Base-by-base conservation (phyloP, 2,329 filamentous ascomycete species). In the Claviceps digitariae region DNA sequence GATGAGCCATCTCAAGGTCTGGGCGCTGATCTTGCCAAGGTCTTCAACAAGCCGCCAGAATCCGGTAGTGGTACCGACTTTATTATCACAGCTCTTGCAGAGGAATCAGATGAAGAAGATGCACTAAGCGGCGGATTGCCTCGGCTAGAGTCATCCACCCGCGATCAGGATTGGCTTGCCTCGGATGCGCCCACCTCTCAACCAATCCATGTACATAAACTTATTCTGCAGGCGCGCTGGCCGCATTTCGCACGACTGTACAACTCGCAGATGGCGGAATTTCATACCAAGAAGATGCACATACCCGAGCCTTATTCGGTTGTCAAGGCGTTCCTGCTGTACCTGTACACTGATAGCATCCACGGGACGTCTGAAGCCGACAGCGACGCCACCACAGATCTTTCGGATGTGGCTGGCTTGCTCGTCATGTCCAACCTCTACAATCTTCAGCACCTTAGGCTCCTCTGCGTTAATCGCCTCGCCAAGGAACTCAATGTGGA, bases 371-470 rank as follows among this genome's bases (percentile, higher is more conserved):
- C 68, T 1, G 72, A 75, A 27, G 68, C 72, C n/a, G 72, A 74
- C 48, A 73, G 89, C 48, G 82, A 83, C 55, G 86, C 90, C 38
- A 88, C 93, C 71, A 79, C 81, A 0, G 78, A 84, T 49, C 79
- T 96, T 21, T 81, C 84, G 31, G 90, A 96, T 60, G 90, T 97
- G 15, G 91, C 93, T 0, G 91, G 93, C 9, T 82, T 98, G 68
- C 78, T 98, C 3, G 91, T 98, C 58, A 94, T 98, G 87, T 90
- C 90, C 45, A 96, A 97, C 67, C 87, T 97, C 48, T 98, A 98
- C 71, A 91, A 96, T 64, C 94, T 98, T 72, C 90, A 90, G 1
- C 89, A 93, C 60, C 81, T 98, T 25, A 86, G 91, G 21, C 79
- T 95, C 8, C 77, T 97, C 1, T 96, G 91, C 66, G 87, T 97